phyloP scores from a whole-genome alignment of 208 protist genomes.

The Acanthamoeba sp. region DNA sequence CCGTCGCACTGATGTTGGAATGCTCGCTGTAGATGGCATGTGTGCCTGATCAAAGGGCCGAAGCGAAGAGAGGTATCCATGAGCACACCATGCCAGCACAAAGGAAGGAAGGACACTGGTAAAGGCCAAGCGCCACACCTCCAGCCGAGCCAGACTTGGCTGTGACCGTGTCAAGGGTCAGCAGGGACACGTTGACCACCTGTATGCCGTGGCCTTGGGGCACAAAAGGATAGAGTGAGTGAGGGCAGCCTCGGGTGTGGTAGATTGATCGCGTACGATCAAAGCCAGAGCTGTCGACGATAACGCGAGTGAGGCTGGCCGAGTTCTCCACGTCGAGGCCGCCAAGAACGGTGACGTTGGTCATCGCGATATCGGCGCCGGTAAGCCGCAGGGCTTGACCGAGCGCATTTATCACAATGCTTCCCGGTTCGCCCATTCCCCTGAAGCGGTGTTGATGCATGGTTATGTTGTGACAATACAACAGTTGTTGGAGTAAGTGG shows the following conservation, averaged over 20 bases:
- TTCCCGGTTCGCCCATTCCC: background rate
- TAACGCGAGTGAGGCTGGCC: background rate
- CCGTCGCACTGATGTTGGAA: background rate
- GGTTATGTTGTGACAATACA: too few relatives aligned
- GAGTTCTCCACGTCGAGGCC: background rate
- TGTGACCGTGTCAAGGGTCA: background rate
- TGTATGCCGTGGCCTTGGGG: background rate
- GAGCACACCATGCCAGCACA: background rate
- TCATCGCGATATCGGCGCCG: background rate
- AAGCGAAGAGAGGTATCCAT: background rate
- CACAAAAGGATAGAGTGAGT: background rate
- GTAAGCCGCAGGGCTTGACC: background rate
- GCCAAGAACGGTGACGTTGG: background rate
- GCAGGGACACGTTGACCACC: background rate
- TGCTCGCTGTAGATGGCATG: background rate
- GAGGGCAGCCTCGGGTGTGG: too few relatives aligned
- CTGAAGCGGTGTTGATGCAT: background rate
- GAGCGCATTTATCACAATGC: background rate
- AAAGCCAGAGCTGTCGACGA: background rate
- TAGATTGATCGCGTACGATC: background rate
- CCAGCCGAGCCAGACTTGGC: background rate
- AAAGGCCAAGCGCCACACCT: background rate
- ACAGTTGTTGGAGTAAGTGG: too few relatives aligned
- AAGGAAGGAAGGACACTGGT: background rate
- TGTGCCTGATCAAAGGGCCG: background rate